Percentiles rank a stretch among this genome's conserved stretches.
Evolutionary conservation across 106 monocot genomes (phyloP).

Genomic region (Dioscorea dumetorum): DNA sequence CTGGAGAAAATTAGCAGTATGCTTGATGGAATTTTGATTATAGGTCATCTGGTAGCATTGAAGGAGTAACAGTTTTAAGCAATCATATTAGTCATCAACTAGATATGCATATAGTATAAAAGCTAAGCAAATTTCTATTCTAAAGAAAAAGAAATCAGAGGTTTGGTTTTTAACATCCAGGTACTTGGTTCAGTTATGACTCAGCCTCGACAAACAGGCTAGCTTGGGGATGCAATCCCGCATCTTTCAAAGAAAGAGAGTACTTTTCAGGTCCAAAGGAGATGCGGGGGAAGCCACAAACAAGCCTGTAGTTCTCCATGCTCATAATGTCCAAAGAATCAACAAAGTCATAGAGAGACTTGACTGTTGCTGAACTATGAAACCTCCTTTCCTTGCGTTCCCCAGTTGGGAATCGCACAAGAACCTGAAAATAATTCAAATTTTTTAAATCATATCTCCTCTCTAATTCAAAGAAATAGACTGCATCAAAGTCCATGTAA

Average conservation of each 20-base stretch:
- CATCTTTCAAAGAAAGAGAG: conserved; percentile 49
- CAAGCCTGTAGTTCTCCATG: conserved; percentile 54
- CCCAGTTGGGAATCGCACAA: conserved; percentile 71
- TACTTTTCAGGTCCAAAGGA: conserved; percentile 63
- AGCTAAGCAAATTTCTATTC: too few relatives aligned
- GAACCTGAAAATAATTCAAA: conserved; percentile 31
- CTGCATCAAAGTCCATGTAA: too few relatives aligned
- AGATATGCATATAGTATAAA: too few relatives aligned
- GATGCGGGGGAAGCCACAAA: conserved; percentile 72
- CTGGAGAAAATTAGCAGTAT: too few relatives aligned
- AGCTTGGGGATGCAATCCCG: conserved; percentile 44
- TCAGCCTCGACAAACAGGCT: conserved; percentile 31
- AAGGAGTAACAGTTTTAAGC: too few relatives aligned
- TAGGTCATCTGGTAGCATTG: too few relatives aligned
- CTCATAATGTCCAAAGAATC: conserved; percentile 70
- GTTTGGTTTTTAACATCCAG: too few relatives aligned
- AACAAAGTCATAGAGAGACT: conserved; percentile 69
- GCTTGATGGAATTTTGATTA: too few relatives aligned
- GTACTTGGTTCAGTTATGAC: not conserved
- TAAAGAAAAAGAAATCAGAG: too few relatives aligned
- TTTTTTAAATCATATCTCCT: too few relatives aligned
- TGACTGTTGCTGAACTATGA: conserved; percentile 40
- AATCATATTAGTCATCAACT: too few relatives aligned
- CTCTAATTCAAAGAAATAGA: too few relatives aligned
- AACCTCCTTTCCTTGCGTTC: conserved; percentile 86